Evolutionary conservation across 768 basidiomycete genomes (phyloP), one percentile per base, ranked within the genome.

Genomic region (Sporobolomyces phaffii): DNA sequence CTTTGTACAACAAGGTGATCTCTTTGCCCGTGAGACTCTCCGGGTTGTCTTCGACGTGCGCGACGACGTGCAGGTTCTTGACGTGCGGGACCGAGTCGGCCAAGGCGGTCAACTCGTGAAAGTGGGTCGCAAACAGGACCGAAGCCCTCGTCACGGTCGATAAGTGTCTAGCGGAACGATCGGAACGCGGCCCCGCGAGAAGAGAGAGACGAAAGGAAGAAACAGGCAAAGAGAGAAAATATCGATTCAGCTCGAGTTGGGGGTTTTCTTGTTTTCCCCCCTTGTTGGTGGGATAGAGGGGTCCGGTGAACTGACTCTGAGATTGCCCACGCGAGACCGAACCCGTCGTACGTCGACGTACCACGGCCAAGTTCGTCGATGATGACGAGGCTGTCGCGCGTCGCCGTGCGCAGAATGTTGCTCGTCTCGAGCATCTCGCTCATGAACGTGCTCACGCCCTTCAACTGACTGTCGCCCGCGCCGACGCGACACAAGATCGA

Each of bases 341-440:
- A 97, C 8, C 94, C 94, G 76, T 99, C 94, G 71, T 94, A 94
- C 0, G 94, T 97, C 36, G 62, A 58, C 57, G 65, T 96, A 9
- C 93, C 92, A 80, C 92, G 81, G 34, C 94, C 91, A 8, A 98
- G 84, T 78, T 99, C 96, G 76, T 99, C 96, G 53, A 99, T 98
- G 75, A 99, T 94, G 67, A 99, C 87, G 44, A 99, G 80, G 1
- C 92, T 97, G 77, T 98, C 86, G 73, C 86, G 86, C 0, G 90
- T 90, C 0, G 96, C 92, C 41, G 90, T 91, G 73, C 87, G 83
- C 47, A 99, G 82, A 73, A 98, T 98, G 0, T 89, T 90, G 0
- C 96, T 93, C 0, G 93, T 98, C 78, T 99, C 96, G 33, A 99
- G 82, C 96, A 98, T 98, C 78, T 99, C 96, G 2, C 92, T 93